Conservation (phyloP, 176 grass and related monocot species). For the Phoenix roebelenii region DNA sequence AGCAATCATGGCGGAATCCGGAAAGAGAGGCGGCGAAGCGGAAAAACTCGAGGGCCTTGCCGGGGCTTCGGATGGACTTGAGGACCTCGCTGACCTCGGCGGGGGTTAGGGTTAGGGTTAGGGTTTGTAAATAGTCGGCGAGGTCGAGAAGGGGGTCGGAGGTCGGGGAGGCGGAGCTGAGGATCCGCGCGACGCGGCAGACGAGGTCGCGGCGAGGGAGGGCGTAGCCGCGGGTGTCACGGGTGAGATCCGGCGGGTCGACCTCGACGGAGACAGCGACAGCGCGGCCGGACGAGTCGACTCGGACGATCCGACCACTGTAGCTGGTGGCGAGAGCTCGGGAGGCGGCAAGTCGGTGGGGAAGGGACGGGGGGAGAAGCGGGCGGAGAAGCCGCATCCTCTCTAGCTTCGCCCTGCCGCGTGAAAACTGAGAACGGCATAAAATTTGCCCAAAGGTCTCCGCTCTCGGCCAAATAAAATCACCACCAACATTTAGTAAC, state of each 20-base stretch:
- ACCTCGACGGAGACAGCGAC: slow-evolving; percentile 47
- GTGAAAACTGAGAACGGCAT: no score
- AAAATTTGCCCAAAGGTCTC: no score
- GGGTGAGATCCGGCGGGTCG: slow-evolving; percentile 21
- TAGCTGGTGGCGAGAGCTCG: slow-evolving; percentile 31
- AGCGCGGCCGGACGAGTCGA: slow-evolving; percentile 43
- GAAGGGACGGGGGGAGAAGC: neutral
- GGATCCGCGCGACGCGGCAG: slow-evolving; percentile 55
- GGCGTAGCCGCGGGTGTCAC: slow-evolving; percentile 41
- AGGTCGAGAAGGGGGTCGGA: slow-evolving; percentile 56
- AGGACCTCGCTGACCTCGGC: slow-evolving; percentile 66
- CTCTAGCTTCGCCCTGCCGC: no score
- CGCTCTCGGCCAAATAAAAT: no score
- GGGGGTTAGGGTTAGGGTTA: slow-evolving; percentile 42
- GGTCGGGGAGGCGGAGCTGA: slow-evolving; percentile 17
- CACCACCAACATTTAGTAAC: no score
- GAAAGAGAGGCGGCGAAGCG: slow-evolving; percentile 49
- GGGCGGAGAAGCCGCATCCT: neutral
- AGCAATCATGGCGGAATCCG: slow-evolving; percentile 69
- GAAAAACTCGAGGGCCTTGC: slow-evolving; percentile 68
- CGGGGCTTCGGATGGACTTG: slow-evolving; percentile 45
- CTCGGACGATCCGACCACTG: slow-evolving; percentile 60
- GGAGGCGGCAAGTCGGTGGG: neutral
- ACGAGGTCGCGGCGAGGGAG: slow-evolving; percentile 71
- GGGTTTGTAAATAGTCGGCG: slow-evolving; percentile 46